Evolutionary conservation across 164 flowering plant genomes (phyloP), one percentile per base, ranked within the genome.

Genomic region (Umbellularia californica): DNA sequence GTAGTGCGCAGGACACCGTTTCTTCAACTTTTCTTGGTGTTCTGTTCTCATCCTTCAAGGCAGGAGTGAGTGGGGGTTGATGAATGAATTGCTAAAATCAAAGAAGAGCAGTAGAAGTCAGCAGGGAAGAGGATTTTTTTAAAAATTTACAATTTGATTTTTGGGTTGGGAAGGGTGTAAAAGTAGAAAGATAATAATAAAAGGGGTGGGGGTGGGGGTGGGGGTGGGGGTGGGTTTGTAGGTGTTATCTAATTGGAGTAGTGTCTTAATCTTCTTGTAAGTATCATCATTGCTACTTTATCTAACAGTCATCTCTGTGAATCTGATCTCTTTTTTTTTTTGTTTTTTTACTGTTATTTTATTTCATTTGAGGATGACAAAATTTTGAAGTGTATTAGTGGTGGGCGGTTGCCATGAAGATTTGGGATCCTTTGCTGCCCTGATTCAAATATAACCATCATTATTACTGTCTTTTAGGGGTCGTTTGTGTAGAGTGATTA

Each of bases 211-310:
- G 70, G 58, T 73, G 55, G 55, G 47, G n/a, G n/a, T n/a, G 10
- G 47, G 0, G 9, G 10, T 11, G 69, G 50, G 15, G 70, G 58
- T 73, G 55, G 55, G 47, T 41, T 41, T 41, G 47, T 7, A 41
- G 47, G 47, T 5, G 47, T 41, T 41, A 41, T 41, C 47, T 41
- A 9, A 41, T 41, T 41, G 11, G 11, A 41, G 47, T 47, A 27
- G 20, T 72, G 84, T 77, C 78, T 72, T 70, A 35, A 70, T 79
- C 73, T 78, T 63, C 25, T 72, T 82, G 84, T 84, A 74, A 68
- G 65, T 74, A 70, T 72, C 60, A 35, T 68, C 72, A 3, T 72
- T 41, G 6, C 20, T 19, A 5, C 47, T 41, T 41, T 41, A 25
- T 12, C 47, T 58, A 47, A 64, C 35, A 69, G 68, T 58, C 12